These are phyloP conservation scores for Trichophyton mentagrophytes DNA, from an alignment of 2,329 filamentous ascomycete species.

Conservation along the genomic window DNA sequence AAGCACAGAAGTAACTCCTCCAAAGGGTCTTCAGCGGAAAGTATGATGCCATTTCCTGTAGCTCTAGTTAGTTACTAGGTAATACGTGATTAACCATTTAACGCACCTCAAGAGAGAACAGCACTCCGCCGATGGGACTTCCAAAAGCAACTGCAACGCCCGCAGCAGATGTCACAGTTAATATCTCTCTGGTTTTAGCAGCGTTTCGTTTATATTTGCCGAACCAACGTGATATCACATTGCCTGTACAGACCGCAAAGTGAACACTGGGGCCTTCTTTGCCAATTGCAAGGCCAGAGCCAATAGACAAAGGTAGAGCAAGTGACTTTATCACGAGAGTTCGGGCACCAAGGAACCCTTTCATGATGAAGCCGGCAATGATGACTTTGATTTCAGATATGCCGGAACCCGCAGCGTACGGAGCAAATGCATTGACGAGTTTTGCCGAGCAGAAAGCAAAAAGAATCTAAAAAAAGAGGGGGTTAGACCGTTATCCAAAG, in stretches of 20 bases:
- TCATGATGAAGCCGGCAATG: conserved; percentile 98
- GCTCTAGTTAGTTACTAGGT: conserved; percentile 7
- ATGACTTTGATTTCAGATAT: conserved; percentile 99
- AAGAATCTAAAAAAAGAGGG: conserved; percentile 40
- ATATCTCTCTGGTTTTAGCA: conserved; percentile 84
- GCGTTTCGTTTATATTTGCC: conserved; percentile 84
- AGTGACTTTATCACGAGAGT: conserved; percentile 91
- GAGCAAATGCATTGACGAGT: conserved; percentile 81
- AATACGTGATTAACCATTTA: background rate
- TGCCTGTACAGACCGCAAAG: conserved; percentile 93
- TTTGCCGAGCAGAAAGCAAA: conserved; percentile 74
- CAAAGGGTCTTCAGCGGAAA: conserved; percentile 96
- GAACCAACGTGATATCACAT: conserved; percentile 88
- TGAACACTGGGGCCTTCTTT: conserved; percentile 99
- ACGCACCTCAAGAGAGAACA: conserved; percentile 73
- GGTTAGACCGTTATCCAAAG: background rate
- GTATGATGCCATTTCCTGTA: conserved; percentile 78
- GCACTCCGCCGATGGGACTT: conserved; percentile 87
- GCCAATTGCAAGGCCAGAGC: conserved; percentile 83
- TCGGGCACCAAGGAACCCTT: conserved; percentile 85
- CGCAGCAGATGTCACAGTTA: conserved; percentile 87
- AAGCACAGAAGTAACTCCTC: conserved; percentile 94
- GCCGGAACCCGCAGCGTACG: conserved; percentile 89
- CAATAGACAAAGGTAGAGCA: conserved; percentile 79
- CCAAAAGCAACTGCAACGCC: conserved; percentile 95